Evolutionary conservation across 208 protist genomes (phyloP).

Genomic region (Jaenimonas drosophilae): DNA sequence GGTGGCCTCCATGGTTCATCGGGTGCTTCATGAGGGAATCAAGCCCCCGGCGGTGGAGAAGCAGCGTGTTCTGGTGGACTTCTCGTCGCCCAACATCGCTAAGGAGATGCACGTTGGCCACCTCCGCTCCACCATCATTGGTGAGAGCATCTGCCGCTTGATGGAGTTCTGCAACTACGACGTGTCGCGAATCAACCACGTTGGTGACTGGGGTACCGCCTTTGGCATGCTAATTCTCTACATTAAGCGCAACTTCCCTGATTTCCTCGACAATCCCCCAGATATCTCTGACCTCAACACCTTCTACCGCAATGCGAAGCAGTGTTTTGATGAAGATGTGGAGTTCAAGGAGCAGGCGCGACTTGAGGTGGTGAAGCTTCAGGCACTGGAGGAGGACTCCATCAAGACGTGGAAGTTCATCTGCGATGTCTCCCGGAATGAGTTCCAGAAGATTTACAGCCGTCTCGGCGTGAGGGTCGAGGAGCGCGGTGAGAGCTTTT

Average conservation of each 20-base stretch:
- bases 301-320: slow-evolving; percentile 94
- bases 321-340: slow-evolving; percentile 89
- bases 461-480: slow-evolving; percentile 78
- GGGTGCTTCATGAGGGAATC: slow-evolving; percentile 56
- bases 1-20: slow-evolving; percentile 30
- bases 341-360: slow-evolving; percentile 90
- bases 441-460: slow-evolving; percentile 92
- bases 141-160: slow-evolving; percentile 90
- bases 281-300: slow-evolving; percentile 90
- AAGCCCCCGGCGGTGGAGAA: slow-evolving; percentile 42
- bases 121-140: slow-evolving; percentile 98
- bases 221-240: slow-evolving; percentile 98
- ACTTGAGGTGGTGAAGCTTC: slow-evolving; percentile 88
- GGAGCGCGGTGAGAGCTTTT: slow-evolving; percentile 95
- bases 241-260: slow-evolving; percentile 90
- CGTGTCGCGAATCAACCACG: slow-evolving; percentile 95
- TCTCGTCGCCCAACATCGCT: slow-evolving; percentile 97
- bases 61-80: slow-evolving; percentile 92
- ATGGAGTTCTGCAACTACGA: slow-evolving; percentile 92
- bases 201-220: slow-evolving; percentile 98
- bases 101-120: slow-evolving; percentile 99
- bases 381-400: slow-evolving; percentile 67
- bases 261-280: slow-evolving; percentile 80
- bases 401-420: slow-evolving; percentile 89
- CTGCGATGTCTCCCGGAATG: slow-evolving; percentile 87